Conservation (phyloP, 2,329 filamentous ascomycete genomes). For the Xylariaceae sp. region DNA sequence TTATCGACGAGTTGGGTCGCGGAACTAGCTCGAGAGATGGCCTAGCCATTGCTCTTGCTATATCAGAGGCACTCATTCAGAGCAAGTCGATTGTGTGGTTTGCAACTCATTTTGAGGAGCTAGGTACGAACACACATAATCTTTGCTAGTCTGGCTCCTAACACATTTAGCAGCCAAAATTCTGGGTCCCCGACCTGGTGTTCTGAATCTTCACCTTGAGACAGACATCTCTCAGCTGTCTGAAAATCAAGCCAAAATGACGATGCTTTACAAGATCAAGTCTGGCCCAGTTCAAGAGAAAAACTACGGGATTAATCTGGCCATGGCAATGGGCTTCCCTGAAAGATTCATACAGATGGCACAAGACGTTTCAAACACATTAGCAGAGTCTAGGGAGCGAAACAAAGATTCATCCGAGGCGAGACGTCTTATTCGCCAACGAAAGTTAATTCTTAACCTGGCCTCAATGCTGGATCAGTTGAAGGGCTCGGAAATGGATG, state of each 20-base stretch:
- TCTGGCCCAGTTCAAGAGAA: slow-evolving; percentile 64
- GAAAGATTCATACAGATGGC: slow-evolving; percentile 61
- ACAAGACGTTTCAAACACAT: slow-evolving; percentile 55
- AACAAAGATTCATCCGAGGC: slow-evolving; percentile 55
- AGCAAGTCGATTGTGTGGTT: slow-evolving; percentile 83
- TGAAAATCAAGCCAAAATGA: slow-evolving; percentile 56
- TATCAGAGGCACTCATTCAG: slow-evolving; percentile 80
- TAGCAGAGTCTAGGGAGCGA: slow-evolving; percentile 54
- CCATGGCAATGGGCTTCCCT: slow-evolving; percentile 69
- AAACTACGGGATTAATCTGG: slow-evolving; percentile 81
- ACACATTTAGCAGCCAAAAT: slow-evolving; percentile 51
- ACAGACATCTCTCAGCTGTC: slow-evolving; percentile 55
- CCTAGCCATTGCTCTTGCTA: slow-evolving; percentile 80
- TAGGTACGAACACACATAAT: slow-evolving; percentile 41
- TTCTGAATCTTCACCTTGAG: slow-evolving; percentile 75
- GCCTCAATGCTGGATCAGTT: slow-evolving; percentile 69
- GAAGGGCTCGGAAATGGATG: slow-evolving; percentile 58
- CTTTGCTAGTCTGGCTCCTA: neutral
- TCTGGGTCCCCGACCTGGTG: slow-evolving; percentile 67
- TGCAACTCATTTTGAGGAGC: slow-evolving; percentile 83
- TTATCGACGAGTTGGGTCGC: slow-evolving; percentile 88
- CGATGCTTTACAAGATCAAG: slow-evolving; percentile 80
- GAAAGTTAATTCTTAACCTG: slow-evolving; percentile 69
- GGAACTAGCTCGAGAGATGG: slow-evolving; percentile 88
- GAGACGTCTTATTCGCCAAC: slow-evolving; percentile 54